phyloP scores from a whole-genome alignment of 768 basidiomycete genomes.

The Strobilomyces dryophilus region DNA sequence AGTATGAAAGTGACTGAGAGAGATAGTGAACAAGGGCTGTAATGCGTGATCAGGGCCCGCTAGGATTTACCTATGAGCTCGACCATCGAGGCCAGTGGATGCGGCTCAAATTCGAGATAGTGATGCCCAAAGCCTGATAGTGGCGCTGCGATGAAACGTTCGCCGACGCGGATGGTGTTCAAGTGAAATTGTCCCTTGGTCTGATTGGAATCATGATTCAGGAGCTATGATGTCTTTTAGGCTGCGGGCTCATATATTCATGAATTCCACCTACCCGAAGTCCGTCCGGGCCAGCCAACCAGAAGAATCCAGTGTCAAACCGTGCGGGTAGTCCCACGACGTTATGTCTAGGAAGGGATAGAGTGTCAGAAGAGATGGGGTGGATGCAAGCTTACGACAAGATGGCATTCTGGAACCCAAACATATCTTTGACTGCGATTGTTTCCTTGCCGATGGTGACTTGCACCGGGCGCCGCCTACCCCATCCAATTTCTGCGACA shows the following conservation, averaged over 20 bases:
- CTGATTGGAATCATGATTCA: conserved; percentile 48
- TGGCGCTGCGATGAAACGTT: conserved; percentile 45
- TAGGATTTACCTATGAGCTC: conserved; percentile 46
- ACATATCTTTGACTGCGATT: conserved; percentile 50
- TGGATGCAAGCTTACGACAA: conserved; percentile 42
- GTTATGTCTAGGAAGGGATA: conserved; percentile 40
- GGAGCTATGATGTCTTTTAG: conserved; percentile 34
- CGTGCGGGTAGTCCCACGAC: conserved; percentile 56
- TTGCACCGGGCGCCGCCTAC: conserved; percentile 46
- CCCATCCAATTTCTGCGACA: conserved; percentile 51
- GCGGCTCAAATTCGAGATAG: conserved; percentile 53
- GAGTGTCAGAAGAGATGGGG: background rate
- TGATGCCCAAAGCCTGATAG: conserved; percentile 51
- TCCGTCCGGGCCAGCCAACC: conserved; percentile 53
- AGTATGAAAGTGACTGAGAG: conserved; percentile 54
- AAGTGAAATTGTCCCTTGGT: conserved; percentile 50
- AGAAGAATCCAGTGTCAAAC: conserved; percentile 58
- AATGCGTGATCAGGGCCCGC: background rate
- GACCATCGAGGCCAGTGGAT: conserved; percentile 44
- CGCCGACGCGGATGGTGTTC: conserved; percentile 43
- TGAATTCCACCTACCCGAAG: conserved; percentile 40
- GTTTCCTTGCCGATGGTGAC: conserved; percentile 49
- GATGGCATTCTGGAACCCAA: conserved; percentile 51
- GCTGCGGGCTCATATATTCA: background rate
- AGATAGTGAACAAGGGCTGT: conserved; percentile 9